Base-by-base conservation (phyloP, 352 stramenopile species). In the Phytophthora parvispora region DNA sequence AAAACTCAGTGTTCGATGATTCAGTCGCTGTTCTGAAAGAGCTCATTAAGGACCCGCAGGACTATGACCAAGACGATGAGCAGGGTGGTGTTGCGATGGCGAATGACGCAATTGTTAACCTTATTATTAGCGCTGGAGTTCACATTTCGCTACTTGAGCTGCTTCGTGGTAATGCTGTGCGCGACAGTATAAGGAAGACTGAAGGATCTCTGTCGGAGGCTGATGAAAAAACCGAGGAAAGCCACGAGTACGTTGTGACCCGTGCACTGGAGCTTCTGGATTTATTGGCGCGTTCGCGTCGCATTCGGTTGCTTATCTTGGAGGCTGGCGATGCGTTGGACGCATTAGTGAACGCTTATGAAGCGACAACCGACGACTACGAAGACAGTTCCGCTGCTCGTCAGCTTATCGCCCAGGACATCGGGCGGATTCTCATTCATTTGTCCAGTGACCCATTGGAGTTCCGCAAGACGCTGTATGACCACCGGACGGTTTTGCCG, bases 401-500 rank as follows among this genome's bases (percentile, higher is more conserved):
- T 0, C 81, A 92, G 57, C 48, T 79, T 10, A 78, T 91, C 6
- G 76, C 78, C 9, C 67, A 71, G 24, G 73, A 90, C 8, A 74
- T 87, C 16, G 86, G 86, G 6, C 74, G 70, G 2, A 82, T 94
- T 20, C 66, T 95, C 22, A 85, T 92, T 16, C 75, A 91, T 20
- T 69, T 95, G 27, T 91, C 87, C 0, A 86, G 57, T n/a, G 84
- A 95, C 51, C 84, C 87, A 12, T 67, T 94, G 3, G 87, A 92
- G 59, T 95, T 95, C 58, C 86, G 87, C 27, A 93, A 94, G 61
- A 90, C 83, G 25, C 47, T 95, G 63, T 93, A 92, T 54, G 84
- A 95, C 51, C 83, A 94, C 54, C 79, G 80, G 2, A 40, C 67
- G 3, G 69, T 90, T 43, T 59, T 94, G 0, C 85, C 84, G 1